A percentile compares a stretch with the other conserved stretches of the same genome.
Conservation (phyloP, 2,329 filamentous ascomycete genomes). For the Alternaria atra region DNA sequence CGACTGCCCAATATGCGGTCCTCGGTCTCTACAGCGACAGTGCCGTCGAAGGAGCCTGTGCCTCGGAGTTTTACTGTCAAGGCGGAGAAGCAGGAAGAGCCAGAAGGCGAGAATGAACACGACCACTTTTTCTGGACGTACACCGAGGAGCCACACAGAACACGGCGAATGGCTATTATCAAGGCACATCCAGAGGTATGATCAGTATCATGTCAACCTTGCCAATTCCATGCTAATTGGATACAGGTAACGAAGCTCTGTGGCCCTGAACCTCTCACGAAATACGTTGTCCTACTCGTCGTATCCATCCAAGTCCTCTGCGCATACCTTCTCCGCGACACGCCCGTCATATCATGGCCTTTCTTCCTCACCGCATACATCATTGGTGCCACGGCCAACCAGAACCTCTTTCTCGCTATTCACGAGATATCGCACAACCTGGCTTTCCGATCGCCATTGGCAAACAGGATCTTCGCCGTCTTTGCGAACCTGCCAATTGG, state of each 20-base stretch:
- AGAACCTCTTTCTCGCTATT: slow-evolving; percentile 98
- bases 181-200: slow-evolving; percentile 96
- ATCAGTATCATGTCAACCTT: neutral
- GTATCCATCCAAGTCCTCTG: slow-evolving; percentile 81
- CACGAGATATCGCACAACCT: slow-evolving; percentile 99
- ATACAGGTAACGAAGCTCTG: slow-evolving; percentile 91
- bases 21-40: slow-evolving; percentile 48
- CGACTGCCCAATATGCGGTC: slow-evolving; percentile 42
- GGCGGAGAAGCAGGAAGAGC: slow-evolving; percentile 26
- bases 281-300: slow-evolving; percentile 87
- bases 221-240: neutral
- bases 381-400: slow-evolving; percentile 93
- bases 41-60: slow-evolving; percentile 35
- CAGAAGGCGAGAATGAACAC: slow-evolving; percentile 36
- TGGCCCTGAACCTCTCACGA: slow-evolving; percentile 93
- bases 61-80: slow-evolving; percentile 35
- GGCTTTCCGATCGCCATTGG: slow-evolving; percentile 81
- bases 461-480: slow-evolving; percentile 87
- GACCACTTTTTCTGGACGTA: slow-evolving; percentile 97
- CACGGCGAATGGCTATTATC: slow-evolving; percentile 90
- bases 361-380: slow-evolving; percentile 91
- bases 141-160: slow-evolving; percentile 95
- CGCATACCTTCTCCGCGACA: slow-evolving; percentile 79
- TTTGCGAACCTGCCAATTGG: slow-evolving; percentile 96
- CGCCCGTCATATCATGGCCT: slow-evolving; percentile 80